These are phyloP conservation scores for Asterophora lycoperdoides DNA, from an alignment of 768 basidiomycete species.

Conservation along the genomic window DNA sequence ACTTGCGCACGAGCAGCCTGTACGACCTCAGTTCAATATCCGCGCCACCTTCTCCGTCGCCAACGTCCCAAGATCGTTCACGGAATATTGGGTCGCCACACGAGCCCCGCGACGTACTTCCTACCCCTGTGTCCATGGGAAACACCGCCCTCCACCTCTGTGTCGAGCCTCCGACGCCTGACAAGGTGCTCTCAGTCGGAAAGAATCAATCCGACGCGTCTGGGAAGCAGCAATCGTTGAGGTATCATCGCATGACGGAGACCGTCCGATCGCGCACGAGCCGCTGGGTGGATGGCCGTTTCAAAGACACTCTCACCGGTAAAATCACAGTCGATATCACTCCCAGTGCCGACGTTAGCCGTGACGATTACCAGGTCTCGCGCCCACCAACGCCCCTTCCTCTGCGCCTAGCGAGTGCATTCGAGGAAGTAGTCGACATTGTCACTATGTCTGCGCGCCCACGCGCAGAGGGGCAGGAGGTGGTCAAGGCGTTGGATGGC, in stretches of 20 bases:
- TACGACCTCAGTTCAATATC: slow-evolving; percentile 47
- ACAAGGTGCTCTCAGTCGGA: slow-evolving; percentile 16
- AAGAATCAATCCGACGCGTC: slow-evolving; percentile 11
- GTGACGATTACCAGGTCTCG: neutral
- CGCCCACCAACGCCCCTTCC: slow-evolving; percentile 28
- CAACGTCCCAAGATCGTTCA: slow-evolving; percentile 15
- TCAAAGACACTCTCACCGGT: slow-evolving; percentile 28
- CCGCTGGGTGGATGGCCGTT: slow-evolving; percentile 57
- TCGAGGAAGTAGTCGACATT: slow-evolving; percentile 44
- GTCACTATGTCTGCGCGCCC: slow-evolving; percentile 17
- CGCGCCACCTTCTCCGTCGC: slow-evolving; percentile 32
- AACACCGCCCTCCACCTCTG: slow-evolving; percentile 30
- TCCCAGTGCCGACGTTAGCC: neutral
- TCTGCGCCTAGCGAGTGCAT: slow-evolving; percentile 36
- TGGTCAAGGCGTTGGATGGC: slow-evolving; percentile 4
- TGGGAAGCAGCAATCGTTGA: slow-evolving; percentile 24
- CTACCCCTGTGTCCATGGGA: slow-evolving; percentile 15
- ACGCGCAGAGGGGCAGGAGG: slow-evolving; percentile 9
- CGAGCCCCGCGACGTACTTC: slow-evolving; percentile 8
- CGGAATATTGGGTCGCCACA: slow-evolving; percentile 11
- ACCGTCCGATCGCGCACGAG: slow-evolving; percentile 56
- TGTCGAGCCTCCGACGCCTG: slow-evolving; percentile 41
- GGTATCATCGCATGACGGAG: slow-evolving; percentile 39
- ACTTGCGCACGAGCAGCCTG: slow-evolving; percentile 52
- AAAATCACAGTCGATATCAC: slow-evolving; percentile 7